A percentile compares a stretch with the other conserved stretches of the same genome.
Conservation (phyloP, 176 grass and related monocot genomes). For the Musa troglodytarum region DNA sequence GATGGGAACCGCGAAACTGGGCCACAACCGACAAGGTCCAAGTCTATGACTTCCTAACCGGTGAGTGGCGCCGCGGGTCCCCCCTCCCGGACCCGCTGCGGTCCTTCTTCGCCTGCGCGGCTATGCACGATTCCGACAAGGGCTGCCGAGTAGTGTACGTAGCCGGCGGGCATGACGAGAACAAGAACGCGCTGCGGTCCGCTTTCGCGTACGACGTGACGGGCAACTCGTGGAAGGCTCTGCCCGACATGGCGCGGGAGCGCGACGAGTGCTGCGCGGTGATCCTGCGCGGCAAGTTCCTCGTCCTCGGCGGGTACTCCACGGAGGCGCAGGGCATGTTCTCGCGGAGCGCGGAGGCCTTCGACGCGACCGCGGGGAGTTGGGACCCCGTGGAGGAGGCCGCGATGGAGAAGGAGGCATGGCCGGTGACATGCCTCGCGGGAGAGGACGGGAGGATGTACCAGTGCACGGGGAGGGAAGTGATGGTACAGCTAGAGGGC, state of each 20-base stretch:
- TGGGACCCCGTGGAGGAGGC: too few relatives aligned
- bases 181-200: not conserved
- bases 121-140: not conserved
- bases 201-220: not conserved
- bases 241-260: not conserved
- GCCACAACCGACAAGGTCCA: not conserved
- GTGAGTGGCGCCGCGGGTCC: too few relatives aligned
- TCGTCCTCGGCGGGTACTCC: too few relatives aligned
- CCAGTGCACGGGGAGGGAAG: not conserved
- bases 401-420: not conserved
- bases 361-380: too few relatives aligned
- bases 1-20: not conserved
- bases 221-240: not conserved
- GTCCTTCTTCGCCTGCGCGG: too few relatives aligned
- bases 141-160: too few relatives aligned
- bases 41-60: not conserved
- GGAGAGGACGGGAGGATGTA: too few relatives aligned
- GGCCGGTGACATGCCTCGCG: too few relatives aligned
- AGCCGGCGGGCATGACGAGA: too few relatives aligned
- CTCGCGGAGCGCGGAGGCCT: not conserved
- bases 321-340: too few relatives aligned
- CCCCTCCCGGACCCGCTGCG: too few relatives aligned
- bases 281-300: not conserved
- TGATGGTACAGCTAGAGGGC: too few relatives aligned
- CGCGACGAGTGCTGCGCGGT: not conserved